Conservation (phyloP, 495 filamentous ascomycete genomes). For the Podospora tetraspora region DNA sequence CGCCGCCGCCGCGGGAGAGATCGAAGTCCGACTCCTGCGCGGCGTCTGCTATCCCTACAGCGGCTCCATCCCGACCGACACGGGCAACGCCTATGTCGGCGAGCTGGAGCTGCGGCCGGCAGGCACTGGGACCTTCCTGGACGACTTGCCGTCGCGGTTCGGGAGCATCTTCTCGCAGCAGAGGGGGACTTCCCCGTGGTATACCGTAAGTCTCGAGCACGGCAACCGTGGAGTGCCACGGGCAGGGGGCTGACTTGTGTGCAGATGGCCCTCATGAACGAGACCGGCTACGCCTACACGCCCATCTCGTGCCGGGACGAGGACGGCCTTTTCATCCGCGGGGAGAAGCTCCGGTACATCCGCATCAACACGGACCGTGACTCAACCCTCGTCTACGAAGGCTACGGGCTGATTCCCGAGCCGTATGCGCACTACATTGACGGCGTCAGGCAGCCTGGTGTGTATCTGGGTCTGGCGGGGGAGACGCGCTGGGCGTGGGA, state of each 20-base stretch:
- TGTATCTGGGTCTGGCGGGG: slow-evolving; percentile 20
- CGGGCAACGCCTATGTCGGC: not conserved
- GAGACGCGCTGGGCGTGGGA: slow-evolving; percentile 9
- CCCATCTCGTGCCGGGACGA: not conserved
- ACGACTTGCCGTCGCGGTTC: not conserved
- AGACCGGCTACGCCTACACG: not conserved
- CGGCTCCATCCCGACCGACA: not conserved
- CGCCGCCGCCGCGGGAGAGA: not conserved
- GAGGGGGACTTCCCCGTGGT: not conserved
- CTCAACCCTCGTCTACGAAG: not conserved
- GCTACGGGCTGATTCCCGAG: slow-evolving; percentile 13
- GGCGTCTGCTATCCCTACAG: not conserved
- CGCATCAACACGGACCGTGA: not conserved
- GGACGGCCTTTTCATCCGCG: not conserved
- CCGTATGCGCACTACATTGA: slow-evolving; percentile 30
- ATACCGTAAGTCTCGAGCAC: not conserved
- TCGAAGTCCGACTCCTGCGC: not conserved
- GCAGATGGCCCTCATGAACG: not conserved
- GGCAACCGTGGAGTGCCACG: no score
- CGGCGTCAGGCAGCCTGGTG: slow-evolving; percentile 28
- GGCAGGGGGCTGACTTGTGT: no score
- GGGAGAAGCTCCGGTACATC: not conserved
- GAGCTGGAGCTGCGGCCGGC: not conserved
- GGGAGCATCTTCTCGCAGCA: not conserved
- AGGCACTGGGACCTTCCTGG: not conserved